A percentile compares a stretch with the other conserved stretches of the same genome.
Conservation (phyloP, 1,284 basidiomycete species). For the Ganoderma sinense region DNA sequence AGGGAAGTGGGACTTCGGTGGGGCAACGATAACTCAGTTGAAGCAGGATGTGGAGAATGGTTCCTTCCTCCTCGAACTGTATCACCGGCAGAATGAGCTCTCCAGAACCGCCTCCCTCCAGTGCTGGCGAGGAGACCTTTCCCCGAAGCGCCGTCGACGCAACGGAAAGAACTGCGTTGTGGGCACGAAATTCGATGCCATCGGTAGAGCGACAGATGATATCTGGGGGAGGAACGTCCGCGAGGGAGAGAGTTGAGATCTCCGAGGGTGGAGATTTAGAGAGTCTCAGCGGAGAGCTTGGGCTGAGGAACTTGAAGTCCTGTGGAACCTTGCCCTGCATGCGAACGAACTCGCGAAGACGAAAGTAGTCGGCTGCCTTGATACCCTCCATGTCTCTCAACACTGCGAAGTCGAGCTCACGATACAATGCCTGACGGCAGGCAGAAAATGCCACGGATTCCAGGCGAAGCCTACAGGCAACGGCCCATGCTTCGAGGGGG, state of each 20-base stretch:
- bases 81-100: too few relatives aligned
- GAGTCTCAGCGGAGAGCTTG: too few relatives aligned
- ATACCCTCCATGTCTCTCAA: conserved; percentile 17
- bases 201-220: conserved; percentile 34
- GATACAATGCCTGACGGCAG: too few relatives aligned
- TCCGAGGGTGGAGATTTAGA: too few relatives aligned
- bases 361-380: conserved; percentile 27
- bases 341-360: conserved; percentile 5
- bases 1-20: too few relatives aligned
- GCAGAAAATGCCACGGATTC: conserved; percentile 28
- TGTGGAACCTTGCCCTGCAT: neutral
- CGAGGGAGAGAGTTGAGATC: neutral
- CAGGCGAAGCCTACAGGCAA: conserved; percentile 17
- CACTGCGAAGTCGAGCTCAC: conserved; percentile 11
- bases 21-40: too few relatives aligned
- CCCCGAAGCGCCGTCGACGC: conserved; percentile 35
- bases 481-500: conserved; percentile 23
- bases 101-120: too few relatives aligned
- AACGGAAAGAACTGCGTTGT: conserved; percentile 16
- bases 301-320: neutral
- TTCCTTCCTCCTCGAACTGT: too few relatives aligned
- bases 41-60: too few relatives aligned
- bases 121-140: too few relatives aligned
- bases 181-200: conserved; percentile 18
- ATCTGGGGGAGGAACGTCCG: conserved; percentile 4